Evolutionary conservation across 805 yeast genomes (phyloP).

Genomic region (Kuraishia piskuri): DNA sequence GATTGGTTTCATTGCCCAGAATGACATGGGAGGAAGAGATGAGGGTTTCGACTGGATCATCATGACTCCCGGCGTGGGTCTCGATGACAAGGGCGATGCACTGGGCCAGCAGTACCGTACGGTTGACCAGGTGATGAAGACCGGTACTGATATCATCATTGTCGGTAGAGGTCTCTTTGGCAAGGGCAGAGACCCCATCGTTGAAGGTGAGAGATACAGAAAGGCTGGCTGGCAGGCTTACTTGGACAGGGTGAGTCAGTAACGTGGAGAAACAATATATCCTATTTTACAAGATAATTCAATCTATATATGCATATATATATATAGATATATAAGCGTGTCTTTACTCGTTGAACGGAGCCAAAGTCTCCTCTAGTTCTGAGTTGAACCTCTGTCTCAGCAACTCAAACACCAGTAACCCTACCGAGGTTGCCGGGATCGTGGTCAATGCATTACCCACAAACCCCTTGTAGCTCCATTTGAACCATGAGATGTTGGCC

Average conservation of each 20-base stretch:
- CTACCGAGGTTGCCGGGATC: constrained; percentile 85
- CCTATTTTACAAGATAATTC: neutral
- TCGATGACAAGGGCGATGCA: constrained; percentile 93
- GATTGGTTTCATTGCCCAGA: constrained; percentile 94
- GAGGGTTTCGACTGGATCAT: constrained; percentile 93
- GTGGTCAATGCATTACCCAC: constrained; percentile 60
- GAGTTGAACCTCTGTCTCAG: constrained; percentile 40
- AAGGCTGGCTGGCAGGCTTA: constrained; percentile 96
- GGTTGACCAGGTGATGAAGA: constrained; percentile 71
- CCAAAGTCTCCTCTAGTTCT: constrained; percentile 12
- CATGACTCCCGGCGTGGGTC: constrained; percentile 98
- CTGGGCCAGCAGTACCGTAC: constrained; percentile 96
- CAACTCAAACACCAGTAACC: constrained; percentile 76
- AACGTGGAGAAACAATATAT: neutral
- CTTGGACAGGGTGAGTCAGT: constrained; percentile 26
- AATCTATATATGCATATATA: neutral
- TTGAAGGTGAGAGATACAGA: constrained; percentile 82
- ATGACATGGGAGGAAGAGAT: constrained; percentile 71
- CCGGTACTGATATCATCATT: constrained; percentile 91
- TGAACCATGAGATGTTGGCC: constrained; percentile 47
- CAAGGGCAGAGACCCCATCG: constrained; percentile 84
- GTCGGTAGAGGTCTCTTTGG: constrained; percentile 98
- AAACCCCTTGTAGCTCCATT: constrained; percentile 76
- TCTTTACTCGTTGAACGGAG: neutral
- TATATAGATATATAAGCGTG: no score